Percentiles rank a stretch among this genome's conserved stretches.
Evolutionary conservation across 108 stramenopile genomes (phyloP).

Genomic region (Nitzschia sp.): DNA sequence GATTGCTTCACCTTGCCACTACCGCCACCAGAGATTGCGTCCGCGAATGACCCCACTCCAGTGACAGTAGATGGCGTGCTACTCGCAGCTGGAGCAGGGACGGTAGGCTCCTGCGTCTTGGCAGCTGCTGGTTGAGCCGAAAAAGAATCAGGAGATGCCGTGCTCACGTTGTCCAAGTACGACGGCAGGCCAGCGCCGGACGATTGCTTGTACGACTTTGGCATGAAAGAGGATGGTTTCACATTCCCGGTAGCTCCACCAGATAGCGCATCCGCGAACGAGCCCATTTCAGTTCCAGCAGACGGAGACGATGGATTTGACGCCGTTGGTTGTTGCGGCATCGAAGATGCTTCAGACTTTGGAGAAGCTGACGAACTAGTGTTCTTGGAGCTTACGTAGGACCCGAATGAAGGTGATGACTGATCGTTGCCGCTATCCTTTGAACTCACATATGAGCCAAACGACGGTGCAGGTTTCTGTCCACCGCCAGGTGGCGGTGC

Average conservation of each 20-base stretch:
- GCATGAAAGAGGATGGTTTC: conserved; percentile 1
- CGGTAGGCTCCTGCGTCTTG: no score
- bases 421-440: no score
- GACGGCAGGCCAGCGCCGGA: not conserved
- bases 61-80: no score
- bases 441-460: no score
- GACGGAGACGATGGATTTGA: not conserved
- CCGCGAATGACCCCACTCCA: not conserved
- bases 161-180: not conserved
- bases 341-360: not conserved
- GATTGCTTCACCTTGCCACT: conserved; percentile 4
- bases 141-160: not conserved
- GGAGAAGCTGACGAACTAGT: not conserved
- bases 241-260: not conserved
- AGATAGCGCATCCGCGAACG: not conserved
- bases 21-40: not conserved
- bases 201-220: conserved; percentile 3
- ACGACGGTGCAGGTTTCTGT: no score
- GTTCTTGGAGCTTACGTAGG: not conserved
- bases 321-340: not conserved
- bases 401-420: not conserved
- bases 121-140: no score
- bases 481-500: not conserved
- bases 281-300: not conserved
- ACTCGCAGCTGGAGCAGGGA: no score